These are phyloP conservation scores for Fagus sylvatica DNA, from an alignment of 306 rosid genomes.

Conservation along the genomic window DNA sequence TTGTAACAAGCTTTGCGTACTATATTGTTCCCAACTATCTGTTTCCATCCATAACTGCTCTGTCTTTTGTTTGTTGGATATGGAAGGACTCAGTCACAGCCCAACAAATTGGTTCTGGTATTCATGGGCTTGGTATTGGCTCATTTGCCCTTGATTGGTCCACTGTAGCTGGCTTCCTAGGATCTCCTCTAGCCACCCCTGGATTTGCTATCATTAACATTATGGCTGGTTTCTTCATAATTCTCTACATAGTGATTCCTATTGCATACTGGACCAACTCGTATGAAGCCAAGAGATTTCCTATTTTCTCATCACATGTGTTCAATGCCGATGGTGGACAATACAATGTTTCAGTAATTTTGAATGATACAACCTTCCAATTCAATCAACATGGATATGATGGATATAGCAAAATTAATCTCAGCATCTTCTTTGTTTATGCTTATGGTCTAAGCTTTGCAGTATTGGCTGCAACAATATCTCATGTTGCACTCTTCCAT, in stretches of 20 bases:
- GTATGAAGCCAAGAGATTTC: constrained; percentile 73
- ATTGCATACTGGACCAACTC: constrained; percentile 64
- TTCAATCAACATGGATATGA: constrained; percentile 46
- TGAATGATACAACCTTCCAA: constrained; percentile 45
- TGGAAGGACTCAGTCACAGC: constrained; percentile 77
- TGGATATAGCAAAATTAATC: constrained; percentile 67
- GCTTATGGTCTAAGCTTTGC: constrained; percentile 81
- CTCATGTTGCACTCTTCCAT: constrained; percentile 83
- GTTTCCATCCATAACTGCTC: constrained; percentile 55
- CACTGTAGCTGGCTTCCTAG: constrained; percentile 66
- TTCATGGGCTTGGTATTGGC: constrained; percentile 71
- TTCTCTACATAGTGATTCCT: constrained; percentile 55
- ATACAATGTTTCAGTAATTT: constrained; percentile 52
- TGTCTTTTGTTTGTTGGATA: constrained; percentile 66
- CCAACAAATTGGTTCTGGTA: constrained; percentile 87
- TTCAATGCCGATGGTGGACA: constrained; percentile 53
- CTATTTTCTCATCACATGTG: constrained; percentile 59
- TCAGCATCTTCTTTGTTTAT: constrained; percentile 63
- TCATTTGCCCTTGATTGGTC: constrained; percentile 82
- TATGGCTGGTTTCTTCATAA: constrained; percentile 48
- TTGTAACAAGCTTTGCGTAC: constrained; percentile 65
- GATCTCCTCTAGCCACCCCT: constrained; percentile 73
- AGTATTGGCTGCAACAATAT: constrained; percentile 56
- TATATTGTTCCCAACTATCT: constrained; percentile 69
- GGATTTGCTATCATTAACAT: constrained; percentile 63